phyloP scores from a whole-genome alignment of 768 basidiomycete species.

The Daedaleopsis sinensis region DNA sequence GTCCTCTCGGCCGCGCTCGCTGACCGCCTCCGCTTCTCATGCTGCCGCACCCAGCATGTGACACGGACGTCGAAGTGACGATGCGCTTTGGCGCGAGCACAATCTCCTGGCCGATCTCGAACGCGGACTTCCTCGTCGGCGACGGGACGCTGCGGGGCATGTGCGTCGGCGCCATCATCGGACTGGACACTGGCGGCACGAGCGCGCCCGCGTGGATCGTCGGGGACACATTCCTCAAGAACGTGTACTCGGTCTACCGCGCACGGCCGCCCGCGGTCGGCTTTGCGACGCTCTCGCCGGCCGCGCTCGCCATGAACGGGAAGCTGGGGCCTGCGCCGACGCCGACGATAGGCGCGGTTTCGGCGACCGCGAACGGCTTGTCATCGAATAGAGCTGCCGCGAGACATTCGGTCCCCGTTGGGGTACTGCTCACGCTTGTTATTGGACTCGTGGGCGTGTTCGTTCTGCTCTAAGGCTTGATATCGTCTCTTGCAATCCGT shows the following conservation, averaged over 20 bases:
- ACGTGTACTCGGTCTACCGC: constrained; percentile 90
- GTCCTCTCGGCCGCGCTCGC: not conserved
- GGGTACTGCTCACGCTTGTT: no score
- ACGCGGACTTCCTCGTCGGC: constrained; percentile 77
- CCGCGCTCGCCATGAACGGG: constrained; percentile 52
- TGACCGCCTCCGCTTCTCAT: not conserved
- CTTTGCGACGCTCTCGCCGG: constrained; percentile 72
- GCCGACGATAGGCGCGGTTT: constrained; percentile 58
- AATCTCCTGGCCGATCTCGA: constrained; percentile 69
- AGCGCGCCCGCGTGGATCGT: constrained; percentile 79
- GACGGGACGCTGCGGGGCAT: constrained; percentile 45
- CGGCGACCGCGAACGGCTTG: constrained; percentile 45
- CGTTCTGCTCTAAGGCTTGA: no score
- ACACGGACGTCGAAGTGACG: constrained; percentile 60
- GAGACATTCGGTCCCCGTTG: not conserved
- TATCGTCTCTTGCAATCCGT: no score
- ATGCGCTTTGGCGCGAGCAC: constrained; percentile 71
- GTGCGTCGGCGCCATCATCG: constrained; percentile 90
- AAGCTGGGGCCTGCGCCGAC: constrained; percentile 46
- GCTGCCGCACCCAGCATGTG: constrained; percentile 58
- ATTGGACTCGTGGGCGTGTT: no score
- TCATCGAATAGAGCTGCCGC: not conserved
- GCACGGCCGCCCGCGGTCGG: constrained; percentile 80
- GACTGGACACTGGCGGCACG: constrained; percentile 50
- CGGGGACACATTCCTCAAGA: constrained; percentile 94